Evolutionary conservation across 2,329 filamentous ascomycete species (phyloP), one percentile per base, ranked within the genome.

Genomic region (Verticillium nubilum): DNA sequence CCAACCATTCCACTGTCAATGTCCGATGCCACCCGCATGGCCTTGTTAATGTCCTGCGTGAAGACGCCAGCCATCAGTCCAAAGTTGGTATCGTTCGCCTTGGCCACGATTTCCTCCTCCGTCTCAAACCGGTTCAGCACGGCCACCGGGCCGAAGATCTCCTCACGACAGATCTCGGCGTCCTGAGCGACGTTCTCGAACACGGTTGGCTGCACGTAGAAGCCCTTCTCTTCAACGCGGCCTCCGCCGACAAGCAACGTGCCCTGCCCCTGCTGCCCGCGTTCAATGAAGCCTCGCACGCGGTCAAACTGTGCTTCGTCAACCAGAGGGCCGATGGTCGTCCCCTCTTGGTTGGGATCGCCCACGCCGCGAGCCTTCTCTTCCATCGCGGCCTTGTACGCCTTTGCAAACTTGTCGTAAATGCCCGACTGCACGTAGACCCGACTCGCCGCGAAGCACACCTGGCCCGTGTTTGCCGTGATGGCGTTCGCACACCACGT

Each of bases 381-480:
- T 72, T 76, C 78, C 76, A 90, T 85, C 63, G 86, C 86, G 60
- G 80, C 76, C 19, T 88, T 73, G 29, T 90, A 78, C 0, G 73
- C 73, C 60, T 77, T 76, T 60, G 89, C 82, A 66, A 91, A 91
- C 9, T 74, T 76, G 23, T 77, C 65, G 64, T 89, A 86, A 71
- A 89, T 80, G 35, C 71, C 68, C 54, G 78, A 74, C 1, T 87
- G 87, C 4, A 91, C 82, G 70, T 90, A 90, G 9, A 91, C 86
- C 2, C 88, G 77, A 1, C 87, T 89, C 5, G 87, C 87, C 64
- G 90, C 90, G 33, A 88, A 89, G 76, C 89, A 92, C 54, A 91
- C 86, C 71, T 92, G 89, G 19, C 89, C 88, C 0, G 86, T 86
- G 66, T 91, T 90, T 59, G 84, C 85, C 76, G 89, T 87, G 79